A percentile compares a stretch with the other conserved stretches of the same genome.
These are phyloP conservation scores for Aspergillus nidulans DNA, from an alignment of 495 filamentous ascomycete genomes.

Conservation along the genomic window DNA sequence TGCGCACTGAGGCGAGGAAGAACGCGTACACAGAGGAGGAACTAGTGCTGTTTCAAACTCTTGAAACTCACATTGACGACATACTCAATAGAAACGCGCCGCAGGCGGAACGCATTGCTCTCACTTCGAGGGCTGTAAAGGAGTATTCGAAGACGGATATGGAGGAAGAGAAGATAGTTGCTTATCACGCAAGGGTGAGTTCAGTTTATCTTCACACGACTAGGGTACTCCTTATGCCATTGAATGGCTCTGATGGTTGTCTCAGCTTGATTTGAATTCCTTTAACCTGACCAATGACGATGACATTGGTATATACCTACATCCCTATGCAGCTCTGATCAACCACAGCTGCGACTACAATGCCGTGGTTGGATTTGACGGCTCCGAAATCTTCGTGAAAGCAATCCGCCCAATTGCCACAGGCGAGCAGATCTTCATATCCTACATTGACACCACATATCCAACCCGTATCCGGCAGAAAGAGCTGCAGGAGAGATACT, in stretches of 20 bases:
- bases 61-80: conserved; percentile 48
- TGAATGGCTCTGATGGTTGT: background rate
- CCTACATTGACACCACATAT: conserved; percentile 61
- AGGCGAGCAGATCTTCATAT: conserved; percentile 61
- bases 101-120: conserved; percentile 44
- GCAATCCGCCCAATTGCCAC: conserved; percentile 44
- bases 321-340: conserved; percentile 51
- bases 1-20: conserved; percentile 32
- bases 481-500: conserved; percentile 55
- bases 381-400: conserved; percentile 40
- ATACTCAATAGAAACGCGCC: conserved; percentile 30
- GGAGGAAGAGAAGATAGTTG: conserved; percentile 33
- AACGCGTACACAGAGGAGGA: conserved; percentile 27
- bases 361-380: conserved; percentile 59
- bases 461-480: conserved; percentile 42
- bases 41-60: conserved; percentile 35
- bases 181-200: conserved; percentile 43
- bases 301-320: conserved; percentile 58
- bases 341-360: conserved; percentile 75
- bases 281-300: conserved; percentile 61
- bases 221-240: background rate
- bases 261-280: conserved; percentile 51
- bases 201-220: no score
- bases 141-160: conserved; percentile 45
- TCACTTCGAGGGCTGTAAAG: conserved; percentile 52